Evolutionary conservation across 176 grass and related monocot species (phyloP), one percentile per base, ranked within the genome.

Genomic region (Avena insularis): DNA sequence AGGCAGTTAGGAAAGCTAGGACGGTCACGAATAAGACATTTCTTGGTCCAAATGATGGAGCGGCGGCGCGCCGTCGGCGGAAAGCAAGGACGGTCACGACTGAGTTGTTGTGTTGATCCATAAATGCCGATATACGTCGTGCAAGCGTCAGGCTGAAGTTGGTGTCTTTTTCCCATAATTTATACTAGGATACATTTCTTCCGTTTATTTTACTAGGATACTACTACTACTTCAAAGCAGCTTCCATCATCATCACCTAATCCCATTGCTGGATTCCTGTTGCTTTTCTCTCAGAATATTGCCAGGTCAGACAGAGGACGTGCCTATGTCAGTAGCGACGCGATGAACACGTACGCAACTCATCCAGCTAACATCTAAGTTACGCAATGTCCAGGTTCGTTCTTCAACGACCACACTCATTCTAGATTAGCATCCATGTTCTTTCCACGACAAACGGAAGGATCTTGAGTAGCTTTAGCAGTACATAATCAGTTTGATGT

Each of bases 111-210:
- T 33, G n/a, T 11, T 7, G 20, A 12, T 73, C 43, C 71, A 7
- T 35, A n/a, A n/a, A 35, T 35, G 33, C 33, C 33, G 33, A 35
- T 73, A 14, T 25, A 50, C 71, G 71, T 75, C n/a, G 46, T 27
- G 71, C n/a, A 74, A 12, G 71, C 71, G 45, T 74, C n/a, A 75
- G 27, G 71, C 71, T 50, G 71, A 50, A 50, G 71, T 75, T 64
- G 23, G 27, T 55, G 46, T 43, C 40, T 43, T 43, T 43, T 6
- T 6, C 40, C 40, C 40, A 43, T 43, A 43, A 43, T 43, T 35
- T 35, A 35, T 35, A 31, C 31, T 31, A 35, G 33, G 33, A 35
- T 35, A 35, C 33, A 35, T 35, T 7, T 43, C 40, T 43, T 7
- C 5, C 40, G 5, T 43, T 43, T 43, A 43, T 43, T 43, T 43